Conservation (phyloP, 2,329 filamentous ascomycete genomes). For the Blastomyces emzantsi region DNA sequence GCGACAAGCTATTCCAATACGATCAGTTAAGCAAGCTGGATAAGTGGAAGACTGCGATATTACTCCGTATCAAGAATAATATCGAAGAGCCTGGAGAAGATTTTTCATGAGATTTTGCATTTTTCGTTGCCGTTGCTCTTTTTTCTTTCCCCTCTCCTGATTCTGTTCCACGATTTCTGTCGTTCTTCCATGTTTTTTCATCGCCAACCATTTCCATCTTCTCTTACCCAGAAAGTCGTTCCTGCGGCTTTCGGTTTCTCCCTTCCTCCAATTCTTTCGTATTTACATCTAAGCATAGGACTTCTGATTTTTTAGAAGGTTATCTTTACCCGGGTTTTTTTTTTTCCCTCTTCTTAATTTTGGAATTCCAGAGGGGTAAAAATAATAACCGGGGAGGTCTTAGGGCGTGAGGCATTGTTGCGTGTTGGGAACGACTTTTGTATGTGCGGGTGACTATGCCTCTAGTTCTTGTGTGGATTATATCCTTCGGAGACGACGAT, state of each 20-base stretch:
- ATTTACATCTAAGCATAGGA: neutral
- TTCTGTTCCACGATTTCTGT: neutral
- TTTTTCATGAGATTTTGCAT: conserved; percentile 46
- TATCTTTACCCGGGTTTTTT: neutral
- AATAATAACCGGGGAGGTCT: neutral
- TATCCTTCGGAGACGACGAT: neutral
- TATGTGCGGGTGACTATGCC: neutral
- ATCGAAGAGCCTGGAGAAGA: conserved; percentile 66
- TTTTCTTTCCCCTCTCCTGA: neutral
- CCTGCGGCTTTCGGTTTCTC: neutral
- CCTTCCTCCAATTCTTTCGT: neutral
- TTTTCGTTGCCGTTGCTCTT: conserved; percentile 10
- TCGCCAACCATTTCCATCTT: neutral
- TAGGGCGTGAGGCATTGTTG: neutral
- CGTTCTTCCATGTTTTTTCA: neutral
- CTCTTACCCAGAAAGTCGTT: neutral
- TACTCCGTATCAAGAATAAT: conserved; percentile 72
- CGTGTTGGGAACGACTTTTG: neutral
- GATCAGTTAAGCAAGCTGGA: conserved; percentile 90
- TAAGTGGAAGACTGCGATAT: conserved; percentile 89
- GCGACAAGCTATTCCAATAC: conserved; percentile 78
- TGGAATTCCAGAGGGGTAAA: neutral
- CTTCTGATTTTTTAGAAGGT: neutral
- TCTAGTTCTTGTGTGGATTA: neutral
- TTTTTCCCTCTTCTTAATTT: neutral